phyloP scores from a whole-genome alignment of 1,284 basidiomycete species.

The Pseudozyma sp. region DNA sequence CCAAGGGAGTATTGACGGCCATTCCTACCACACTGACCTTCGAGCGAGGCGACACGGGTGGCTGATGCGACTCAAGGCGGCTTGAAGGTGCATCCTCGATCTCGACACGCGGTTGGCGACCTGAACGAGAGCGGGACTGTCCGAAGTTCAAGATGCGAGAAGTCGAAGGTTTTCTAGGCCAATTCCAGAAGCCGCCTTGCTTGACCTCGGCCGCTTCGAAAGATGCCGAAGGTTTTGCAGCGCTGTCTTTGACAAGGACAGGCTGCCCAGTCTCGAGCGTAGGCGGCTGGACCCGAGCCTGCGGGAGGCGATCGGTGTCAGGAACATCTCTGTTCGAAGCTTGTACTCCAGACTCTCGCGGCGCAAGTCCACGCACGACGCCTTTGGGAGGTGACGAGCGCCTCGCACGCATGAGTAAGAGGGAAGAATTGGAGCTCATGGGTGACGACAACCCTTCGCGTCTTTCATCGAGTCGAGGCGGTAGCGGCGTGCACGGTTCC shows the following conservation, averaged over 20 bases:
- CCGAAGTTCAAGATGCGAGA: not conserved
- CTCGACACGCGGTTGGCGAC: not conserved
- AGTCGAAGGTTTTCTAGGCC: not conserved
- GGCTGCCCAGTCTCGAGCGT: no score
- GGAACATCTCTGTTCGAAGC: no score
- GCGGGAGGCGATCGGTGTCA: no score
- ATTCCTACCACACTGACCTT: constrained; percentile 15
- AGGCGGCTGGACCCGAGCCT: no score
- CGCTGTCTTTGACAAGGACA: not conserved
- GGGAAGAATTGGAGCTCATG: no score
- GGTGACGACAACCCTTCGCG: no score
- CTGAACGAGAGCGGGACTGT: not conserved
- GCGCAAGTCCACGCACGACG: no score
- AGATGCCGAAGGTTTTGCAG: not conserved
- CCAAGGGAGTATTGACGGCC: not conserved
- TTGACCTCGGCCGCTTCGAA: not conserved
- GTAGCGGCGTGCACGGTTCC: no score
- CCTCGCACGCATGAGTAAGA: no score
- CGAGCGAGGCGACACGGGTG: not conserved
- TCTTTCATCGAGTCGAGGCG: no score
- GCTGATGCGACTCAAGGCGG: not conserved
- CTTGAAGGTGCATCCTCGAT: not conserved
- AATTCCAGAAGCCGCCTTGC: not conserved
- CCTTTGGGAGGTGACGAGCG: no score
- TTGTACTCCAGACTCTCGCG: no score